Evolutionary conservation across 2,329 filamentous ascomycete genomes (phyloP).

Genomic region (Knoxdaviesia proteae): DNA sequence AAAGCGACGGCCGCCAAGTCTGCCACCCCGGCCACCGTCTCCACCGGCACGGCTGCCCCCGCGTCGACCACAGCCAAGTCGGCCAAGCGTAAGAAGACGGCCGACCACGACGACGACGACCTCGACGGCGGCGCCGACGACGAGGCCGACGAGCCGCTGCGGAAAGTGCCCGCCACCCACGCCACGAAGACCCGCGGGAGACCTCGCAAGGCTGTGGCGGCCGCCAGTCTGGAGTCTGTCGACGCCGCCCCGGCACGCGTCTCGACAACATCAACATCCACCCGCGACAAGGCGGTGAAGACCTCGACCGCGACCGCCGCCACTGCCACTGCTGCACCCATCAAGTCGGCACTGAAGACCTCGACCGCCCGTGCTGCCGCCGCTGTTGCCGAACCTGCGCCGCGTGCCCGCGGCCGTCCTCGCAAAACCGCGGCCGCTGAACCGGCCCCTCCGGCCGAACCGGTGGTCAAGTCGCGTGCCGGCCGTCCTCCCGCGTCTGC

Average conservation of each 20-base stretch:
- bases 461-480: constrained; percentile 7
- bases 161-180: constrained; percentile 9
- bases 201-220: constrained; percentile 17
- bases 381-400: too few relatives aligned
- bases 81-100: constrained; percentile 24
- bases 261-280: too few relatives aligned
- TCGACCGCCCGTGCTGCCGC: too few relatives aligned
- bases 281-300: too few relatives aligned
- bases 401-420: constrained; percentile 2
- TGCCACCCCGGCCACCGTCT: too few relatives aligned
- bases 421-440: constrained; percentile 15
- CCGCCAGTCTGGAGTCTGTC: neutral
- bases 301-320: too few relatives aligned
- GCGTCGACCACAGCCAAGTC: constrained; percentile 53
- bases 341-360: constrained; percentile 14
- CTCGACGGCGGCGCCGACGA: constrained; percentile 13
- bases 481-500: too few relatives aligned
- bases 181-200: constrained; percentile 19
- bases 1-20: constrained; percentile 14
- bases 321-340: constrained; percentile 9
- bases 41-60: constrained; percentile 46
- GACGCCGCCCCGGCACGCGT: too few relatives aligned
- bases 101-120: constrained; percentile 29
- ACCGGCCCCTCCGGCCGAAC: constrained; percentile 15
- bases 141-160: too few relatives aligned